phyloP scores from a whole-genome alignment of 2,329 filamentous ascomycete genomes.

The Chrysosporium queenslandicum region DNA sequence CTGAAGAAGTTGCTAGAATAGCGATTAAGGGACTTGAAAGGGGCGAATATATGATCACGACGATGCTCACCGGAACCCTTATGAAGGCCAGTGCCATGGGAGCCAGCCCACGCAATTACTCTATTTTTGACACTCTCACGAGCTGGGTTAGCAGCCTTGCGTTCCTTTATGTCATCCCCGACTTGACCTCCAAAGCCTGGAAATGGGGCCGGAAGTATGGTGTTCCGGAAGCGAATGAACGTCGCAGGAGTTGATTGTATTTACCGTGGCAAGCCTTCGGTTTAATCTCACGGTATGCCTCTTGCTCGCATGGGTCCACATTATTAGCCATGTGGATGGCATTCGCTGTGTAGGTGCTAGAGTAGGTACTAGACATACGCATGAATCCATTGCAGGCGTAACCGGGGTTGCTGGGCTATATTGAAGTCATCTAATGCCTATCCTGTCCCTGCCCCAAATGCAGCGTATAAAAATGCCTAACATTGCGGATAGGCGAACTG shows the following conservation, averaged over 20 bases:
- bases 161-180: constrained; percentile 49
- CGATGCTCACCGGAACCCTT: constrained; percentile 59
- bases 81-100: constrained; percentile 55
- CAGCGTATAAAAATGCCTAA: background rate
- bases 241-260: background rate
- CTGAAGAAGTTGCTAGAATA: constrained; percentile 62
- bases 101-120: constrained; percentile 44
- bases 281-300: background rate
- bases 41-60: constrained; percentile 70
- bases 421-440: background rate
- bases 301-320: background rate
- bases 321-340: background rate
- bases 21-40: constrained; percentile 66
- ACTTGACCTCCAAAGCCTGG: constrained; percentile 48
- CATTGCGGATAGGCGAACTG: no score
- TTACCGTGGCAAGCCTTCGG: background rate
- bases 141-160: constrained; percentile 45
- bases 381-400: no score
- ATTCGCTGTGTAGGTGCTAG: no score
- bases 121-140: constrained; percentile 46
- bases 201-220: constrained; percentile 50
- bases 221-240: constrained; percentile 20
- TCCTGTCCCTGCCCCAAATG: no score
- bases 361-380: no score
- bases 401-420: no score